A percentile compares a stretch with the other conserved stretches of the same genome.
Evolutionary conservation across 2,329 filamentous ascomycete genomes (phyloP).

Genomic region (Chrysoporthe austroafricana): DNA sequence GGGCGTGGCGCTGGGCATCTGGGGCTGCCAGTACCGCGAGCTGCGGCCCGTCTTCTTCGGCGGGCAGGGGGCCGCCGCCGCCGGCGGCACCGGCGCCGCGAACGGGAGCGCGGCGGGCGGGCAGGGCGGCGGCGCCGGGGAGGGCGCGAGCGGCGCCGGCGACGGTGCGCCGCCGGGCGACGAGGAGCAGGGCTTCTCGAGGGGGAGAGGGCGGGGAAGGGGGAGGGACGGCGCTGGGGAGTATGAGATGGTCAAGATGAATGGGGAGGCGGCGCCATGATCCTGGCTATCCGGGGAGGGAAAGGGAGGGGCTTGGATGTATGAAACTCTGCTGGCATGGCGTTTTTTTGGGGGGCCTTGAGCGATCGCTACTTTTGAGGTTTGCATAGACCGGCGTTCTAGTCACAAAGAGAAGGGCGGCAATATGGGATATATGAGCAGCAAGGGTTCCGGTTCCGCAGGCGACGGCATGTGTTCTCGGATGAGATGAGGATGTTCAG

Average conservation of each 20-base stretch:
- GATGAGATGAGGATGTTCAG: neutral
- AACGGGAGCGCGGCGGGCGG: conserved; percentile 29
- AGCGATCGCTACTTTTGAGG: neutral
- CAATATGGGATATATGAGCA: neutral
- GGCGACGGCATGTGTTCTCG: neutral
- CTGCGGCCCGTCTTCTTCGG: conserved; percentile 87
- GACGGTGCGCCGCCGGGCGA: conserved; percentile 38
- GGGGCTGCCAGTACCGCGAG: conserved; percentile 91
- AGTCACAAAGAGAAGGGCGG: neutral
- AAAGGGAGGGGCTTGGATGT: no score
- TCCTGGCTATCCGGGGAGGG: neutral
- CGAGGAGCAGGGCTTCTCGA: conserved; percentile 54
- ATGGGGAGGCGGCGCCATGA: conserved; percentile 32
- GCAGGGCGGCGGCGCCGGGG: conserved; percentile 16
- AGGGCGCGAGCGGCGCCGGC: conserved; percentile 26
- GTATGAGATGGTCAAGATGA: conserved; percentile 69
- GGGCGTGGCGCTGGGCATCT: conserved; percentile 71
- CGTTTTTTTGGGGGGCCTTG: neutral
- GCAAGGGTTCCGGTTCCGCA: neutral
- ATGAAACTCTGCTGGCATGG: neutral
- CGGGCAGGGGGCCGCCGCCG: conserved; percentile 56
- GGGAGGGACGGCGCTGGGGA: conserved; percentile 60
- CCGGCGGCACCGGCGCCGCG: conserved; percentile 35
- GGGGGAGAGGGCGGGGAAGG: conserved; percentile 56
- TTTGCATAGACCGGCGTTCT: conserved; percentile 15